Conservation (phyloP, 2,329 filamentous ascomycete genomes). For the Epichloe festucae region DNA sequence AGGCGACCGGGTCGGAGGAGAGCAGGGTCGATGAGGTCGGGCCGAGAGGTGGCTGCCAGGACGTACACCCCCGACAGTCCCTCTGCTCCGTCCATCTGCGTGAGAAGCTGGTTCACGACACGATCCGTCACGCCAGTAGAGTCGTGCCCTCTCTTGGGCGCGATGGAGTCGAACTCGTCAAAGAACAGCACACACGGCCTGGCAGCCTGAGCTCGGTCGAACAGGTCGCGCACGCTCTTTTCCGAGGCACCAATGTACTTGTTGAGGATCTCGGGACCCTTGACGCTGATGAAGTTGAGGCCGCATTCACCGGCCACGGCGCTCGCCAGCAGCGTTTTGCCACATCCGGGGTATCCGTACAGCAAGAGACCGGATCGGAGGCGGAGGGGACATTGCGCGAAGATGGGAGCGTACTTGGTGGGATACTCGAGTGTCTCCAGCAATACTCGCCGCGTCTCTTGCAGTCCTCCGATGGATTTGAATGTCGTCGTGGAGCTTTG, state of each 20-base stretch:
- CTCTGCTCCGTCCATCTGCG: slow-evolving; percentile 97
- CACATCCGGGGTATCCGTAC: slow-evolving; percentile 91
- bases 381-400: slow-evolving; percentile 89
- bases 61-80: slow-evolving; percentile 92
- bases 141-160: slow-evolving; percentile 92
- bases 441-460: slow-evolving; percentile 76
- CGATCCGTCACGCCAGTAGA: slow-evolving; percentile 97
- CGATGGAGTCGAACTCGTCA: slow-evolving; percentile 96
- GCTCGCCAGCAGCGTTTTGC: slow-evolving; percentile 89
- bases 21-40: slow-evolving; percentile 91
- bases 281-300: slow-evolving; percentile 96
- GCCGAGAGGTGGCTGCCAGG: slow-evolving; percentile 81
- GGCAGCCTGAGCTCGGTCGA: slow-evolving; percentile 82
- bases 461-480: slow-evolving; percentile 78
- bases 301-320: slow-evolving; percentile 97
- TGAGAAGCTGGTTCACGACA: slow-evolving; percentile 94
- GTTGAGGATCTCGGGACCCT: slow-evolving; percentile 95
- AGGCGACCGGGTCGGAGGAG: slow-evolving; percentile 80
- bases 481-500: slow-evolving; percentile 91
- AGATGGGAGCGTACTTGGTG: slow-evolving; percentile 95
- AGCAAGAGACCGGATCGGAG: slow-evolving; percentile 83
- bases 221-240: slow-evolving; percentile 94
- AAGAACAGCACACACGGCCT: slow-evolving; percentile 94
- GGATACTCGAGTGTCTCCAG: slow-evolving; percentile 94
- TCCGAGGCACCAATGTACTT: slow-evolving; percentile 98